Evolutionary conservation across 208 protist genomes (phyloP), one percentile per base, ranked within the genome.

Genomic region (Leishmania guyanensis): DNA sequence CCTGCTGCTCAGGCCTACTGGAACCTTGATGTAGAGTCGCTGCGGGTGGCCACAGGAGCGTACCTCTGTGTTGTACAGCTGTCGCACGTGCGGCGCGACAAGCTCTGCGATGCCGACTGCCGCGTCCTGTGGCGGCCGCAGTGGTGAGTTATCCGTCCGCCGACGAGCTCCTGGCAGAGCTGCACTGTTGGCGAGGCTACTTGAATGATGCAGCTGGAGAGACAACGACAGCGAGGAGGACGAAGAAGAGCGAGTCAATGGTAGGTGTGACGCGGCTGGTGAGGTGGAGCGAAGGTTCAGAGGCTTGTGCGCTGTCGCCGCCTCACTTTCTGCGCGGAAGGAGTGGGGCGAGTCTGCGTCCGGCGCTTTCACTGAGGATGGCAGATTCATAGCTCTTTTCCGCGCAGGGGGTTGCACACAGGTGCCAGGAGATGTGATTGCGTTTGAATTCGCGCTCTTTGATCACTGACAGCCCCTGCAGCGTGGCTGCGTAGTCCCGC

Each of bases 1-100:
- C 9, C 33, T 54, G n/a, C 53, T 69, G 58, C 48, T 48, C 16
- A 8, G 75, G 62, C n/a, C 60, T 17, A 80, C 22, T 0, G 75
- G 77, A 22, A 78, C 62, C 36, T 78, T 77, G 22, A 85, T 17
- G 8, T 75, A 60, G 6, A 81, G 71, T 16, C 53, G 82, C 72
- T 71, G 66, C 33, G 76, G 82, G 54, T 85, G 71, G 20, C 76
- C 70, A 48, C 81, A 84, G 50, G 75, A 80, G 58, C 76, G 81
- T 16, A 84, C 76, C 17, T 84, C 77, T 39, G 76, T 72, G 36
- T 66, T 60, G 76, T 80, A 84, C 17, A 84, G 76, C 53, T 14
- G 65, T 39, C 26, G 60, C 36, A 68, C 70, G 6, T 50, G 46
- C 64, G 56, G 56, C 26, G 58, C 54, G 17, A 29, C 46, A 14